Conservation (phyloP, 352 stramenopile genomes). For the Pythium oligandrum region DNA sequence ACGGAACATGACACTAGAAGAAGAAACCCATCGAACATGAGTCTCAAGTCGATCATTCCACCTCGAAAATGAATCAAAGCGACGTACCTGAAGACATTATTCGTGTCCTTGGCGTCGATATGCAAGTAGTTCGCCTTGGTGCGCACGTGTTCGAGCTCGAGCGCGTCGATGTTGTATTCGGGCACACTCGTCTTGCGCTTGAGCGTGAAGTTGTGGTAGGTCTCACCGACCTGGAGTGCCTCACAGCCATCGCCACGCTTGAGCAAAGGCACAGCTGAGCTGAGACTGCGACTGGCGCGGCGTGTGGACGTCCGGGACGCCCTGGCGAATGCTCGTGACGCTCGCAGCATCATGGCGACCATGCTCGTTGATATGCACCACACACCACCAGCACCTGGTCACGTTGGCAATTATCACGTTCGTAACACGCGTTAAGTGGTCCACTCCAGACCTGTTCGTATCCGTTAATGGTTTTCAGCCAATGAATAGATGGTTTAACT, state of each 20-base stretch:
- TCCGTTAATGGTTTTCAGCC: no score
- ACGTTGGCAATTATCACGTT: no score
- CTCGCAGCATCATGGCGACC: slow-evolving; percentile 11
- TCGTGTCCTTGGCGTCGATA: slow-evolving; percentile 74
- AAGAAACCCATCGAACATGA: not conserved
- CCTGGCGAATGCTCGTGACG: slow-evolving; percentile 3
- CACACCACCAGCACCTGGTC: no score
- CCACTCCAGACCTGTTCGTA: no score
- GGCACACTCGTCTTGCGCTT: slow-evolving; percentile 54
- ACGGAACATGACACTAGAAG: slow-evolving; percentile 94
- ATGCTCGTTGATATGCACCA: no score
- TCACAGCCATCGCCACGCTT: slow-evolving; percentile 51
- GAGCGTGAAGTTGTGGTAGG: slow-evolving; percentile 74
- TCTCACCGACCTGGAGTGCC: slow-evolving; percentile 50
- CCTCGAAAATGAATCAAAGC: not conserved
- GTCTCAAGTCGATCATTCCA: not conserved
- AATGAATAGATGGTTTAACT: no score
- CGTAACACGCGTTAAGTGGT: no score
- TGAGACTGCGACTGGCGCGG: slow-evolving; percentile 2
- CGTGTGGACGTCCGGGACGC: not conserved
- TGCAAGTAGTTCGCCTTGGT: slow-evolving; percentile 80
- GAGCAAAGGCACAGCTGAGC: slow-evolving; percentile 4
- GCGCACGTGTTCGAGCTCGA: slow-evolving; percentile 67
- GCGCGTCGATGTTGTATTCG: slow-evolving; percentile 78
- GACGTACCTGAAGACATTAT: slow-evolving; percentile 77